A percentile compares a stretch with the other conserved stretches of the same genome.
These are phyloP conservation scores for Myriangium duriaei DNA, from an alignment of 2,329 filamentous ascomycete species.

Conservation along the genomic window DNA sequence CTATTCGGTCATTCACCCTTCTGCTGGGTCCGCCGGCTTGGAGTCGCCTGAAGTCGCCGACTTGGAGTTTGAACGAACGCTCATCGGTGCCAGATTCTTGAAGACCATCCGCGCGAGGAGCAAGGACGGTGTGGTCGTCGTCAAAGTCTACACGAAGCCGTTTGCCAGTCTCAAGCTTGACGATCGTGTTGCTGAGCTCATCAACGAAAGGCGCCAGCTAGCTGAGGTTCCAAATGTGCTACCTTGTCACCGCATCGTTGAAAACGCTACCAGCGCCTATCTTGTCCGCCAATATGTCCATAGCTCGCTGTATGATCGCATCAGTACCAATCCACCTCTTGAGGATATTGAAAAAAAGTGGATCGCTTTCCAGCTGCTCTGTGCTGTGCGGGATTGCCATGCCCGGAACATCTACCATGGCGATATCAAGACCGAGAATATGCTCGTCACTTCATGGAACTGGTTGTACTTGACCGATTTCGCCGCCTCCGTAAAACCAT, in stretches of 20 bases:
- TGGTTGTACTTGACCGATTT: slow-evolving; percentile 99
- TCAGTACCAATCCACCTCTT: slow-evolving; percentile 90
- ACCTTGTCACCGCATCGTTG: slow-evolving; percentile 77
- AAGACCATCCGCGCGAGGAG: slow-evolving; percentile 88
- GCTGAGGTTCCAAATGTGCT: slow-evolving; percentile 82
- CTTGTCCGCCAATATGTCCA: slow-evolving; percentile 91
- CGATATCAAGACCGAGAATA: slow-evolving; percentile 97
- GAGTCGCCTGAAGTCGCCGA: slow-evolving; percentile 87
- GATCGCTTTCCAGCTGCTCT: slow-evolving; percentile 91
- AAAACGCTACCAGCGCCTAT: slow-evolving; percentile 84
- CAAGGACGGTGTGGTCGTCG: slow-evolving; percentile 79
- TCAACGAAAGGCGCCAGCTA: slow-evolving; percentile 60
- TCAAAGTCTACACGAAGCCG: slow-evolving; percentile 91
- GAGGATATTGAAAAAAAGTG: slow-evolving; percentile 99
- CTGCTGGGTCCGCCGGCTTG: slow-evolving; percentile 82
- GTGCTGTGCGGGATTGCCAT: slow-evolving; percentile 84
- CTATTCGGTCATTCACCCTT: slow-evolving; percentile 85
- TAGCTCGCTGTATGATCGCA: slow-evolving; percentile 90
- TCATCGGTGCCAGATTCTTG: slow-evolving; percentile 89
- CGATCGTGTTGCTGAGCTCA: slow-evolving; percentile 8
- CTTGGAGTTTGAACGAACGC: slow-evolving; percentile 78
- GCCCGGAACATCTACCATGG: slow-evolving; percentile 82
- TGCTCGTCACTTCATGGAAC: slow-evolving; percentile 96
- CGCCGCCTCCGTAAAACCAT: slow-evolving; percentile 88
- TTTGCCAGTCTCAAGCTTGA: slow-evolving; percentile 36